These are phyloP conservation scores for Blastobotrys petasosporus DNA, from an alignment of 1,139 yeast genomes.

Conservation along the genomic window DNA sequence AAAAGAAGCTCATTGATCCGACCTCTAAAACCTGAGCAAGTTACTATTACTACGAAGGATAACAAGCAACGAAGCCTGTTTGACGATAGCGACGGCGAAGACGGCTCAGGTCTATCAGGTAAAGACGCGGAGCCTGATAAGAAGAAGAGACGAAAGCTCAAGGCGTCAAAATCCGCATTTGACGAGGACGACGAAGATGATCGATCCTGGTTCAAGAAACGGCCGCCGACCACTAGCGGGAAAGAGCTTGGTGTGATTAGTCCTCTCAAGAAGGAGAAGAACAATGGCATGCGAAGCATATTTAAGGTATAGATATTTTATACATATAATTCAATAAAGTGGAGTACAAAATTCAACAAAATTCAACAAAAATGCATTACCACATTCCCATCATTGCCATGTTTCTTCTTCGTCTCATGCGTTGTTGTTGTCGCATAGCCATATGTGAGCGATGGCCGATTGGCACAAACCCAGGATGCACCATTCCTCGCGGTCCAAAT, in stretches of 20 bases:
- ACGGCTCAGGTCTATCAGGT: neutral
- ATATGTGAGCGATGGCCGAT: too few relatives aligned
- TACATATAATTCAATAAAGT: too few relatives aligned
- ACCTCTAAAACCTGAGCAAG: constrained; percentile 11
- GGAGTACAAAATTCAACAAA: too few relatives aligned
- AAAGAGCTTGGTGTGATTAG: constrained; percentile 17
- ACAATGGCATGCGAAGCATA: constrained; percentile 1
- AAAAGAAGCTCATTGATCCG: neutral
- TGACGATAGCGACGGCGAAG: constrained; percentile 17
- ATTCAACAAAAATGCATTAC: neutral
- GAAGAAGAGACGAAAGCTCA: constrained; percentile 13
- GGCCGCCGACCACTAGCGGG: neutral
- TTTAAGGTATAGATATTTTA: constrained; percentile 4
- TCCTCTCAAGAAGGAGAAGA: constrained; percentile 16
- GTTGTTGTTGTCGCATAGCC: too few relatives aligned
- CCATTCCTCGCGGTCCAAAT: too few relatives aligned
- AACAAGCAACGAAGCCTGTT: constrained; percentile 20
- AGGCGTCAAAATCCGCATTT: constrained; percentile 13
- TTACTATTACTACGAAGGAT: constrained; percentile 15
- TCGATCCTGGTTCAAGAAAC: constrained; percentile 20
- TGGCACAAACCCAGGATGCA: too few relatives aligned
- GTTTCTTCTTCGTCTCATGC: too few relatives aligned
- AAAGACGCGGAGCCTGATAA: constrained; percentile 6
- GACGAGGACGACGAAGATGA: constrained; percentile 17
- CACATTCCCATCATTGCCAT: too few relatives aligned